A percentile compares a stretch with the other conserved stretches of the same genome.
Conservation (phyloP, 768 basidiomycete genomes). For the Galerina marginata region DNA sequence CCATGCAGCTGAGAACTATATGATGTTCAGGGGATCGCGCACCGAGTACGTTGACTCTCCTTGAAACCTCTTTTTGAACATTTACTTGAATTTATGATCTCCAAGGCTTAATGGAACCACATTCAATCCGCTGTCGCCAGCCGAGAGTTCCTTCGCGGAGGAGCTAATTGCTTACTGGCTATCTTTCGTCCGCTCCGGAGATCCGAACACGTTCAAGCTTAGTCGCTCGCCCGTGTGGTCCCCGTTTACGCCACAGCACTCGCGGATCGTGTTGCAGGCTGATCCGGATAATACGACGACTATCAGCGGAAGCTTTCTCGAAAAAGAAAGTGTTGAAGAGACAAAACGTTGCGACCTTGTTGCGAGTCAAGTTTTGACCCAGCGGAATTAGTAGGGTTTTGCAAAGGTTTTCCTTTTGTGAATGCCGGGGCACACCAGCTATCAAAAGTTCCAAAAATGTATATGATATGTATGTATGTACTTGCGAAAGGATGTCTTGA, state of each 20-base stretch:
- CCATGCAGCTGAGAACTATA: conserved; percentile 70
- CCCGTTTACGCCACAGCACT: conserved; percentile 15
- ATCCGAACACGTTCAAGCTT: conserved; percentile 63
- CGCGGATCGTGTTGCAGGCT: conserved; percentile 23
- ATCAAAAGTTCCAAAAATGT: too few species aligned
- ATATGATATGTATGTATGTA: too few species aligned
- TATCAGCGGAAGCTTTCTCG: conserved; percentile 23
- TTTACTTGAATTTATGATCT: conserved; percentile 4
- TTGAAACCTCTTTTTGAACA: background rate
- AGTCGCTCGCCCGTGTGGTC: conserved; percentile 55
- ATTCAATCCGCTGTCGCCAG: conserved; percentile 50
- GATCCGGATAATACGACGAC: conserved; percentile 13
- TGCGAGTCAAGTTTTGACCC: conserved; percentile 16
- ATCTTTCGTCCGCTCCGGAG: conserved; percentile 61
- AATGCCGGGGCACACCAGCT: too few species aligned
- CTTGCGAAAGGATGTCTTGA: too few species aligned
- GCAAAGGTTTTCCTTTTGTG: too few species aligned
- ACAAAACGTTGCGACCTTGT: conserved; percentile 22
- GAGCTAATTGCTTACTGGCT: conserved; percentile 72
- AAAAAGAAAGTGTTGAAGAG: conserved; percentile 16
- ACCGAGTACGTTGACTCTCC: conserved; percentile 51
- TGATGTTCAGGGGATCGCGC: conserved; percentile 68
- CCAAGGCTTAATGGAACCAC: conserved; percentile 55
- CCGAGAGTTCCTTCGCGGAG: conserved; percentile 55
- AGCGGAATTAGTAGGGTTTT: conserved; percentile 18